Evolutionary conservation across 106 monocot genomes (phyloP), one percentile per base, ranked within the genome.

Genomic region (Platanthera zijinensis): DNA sequence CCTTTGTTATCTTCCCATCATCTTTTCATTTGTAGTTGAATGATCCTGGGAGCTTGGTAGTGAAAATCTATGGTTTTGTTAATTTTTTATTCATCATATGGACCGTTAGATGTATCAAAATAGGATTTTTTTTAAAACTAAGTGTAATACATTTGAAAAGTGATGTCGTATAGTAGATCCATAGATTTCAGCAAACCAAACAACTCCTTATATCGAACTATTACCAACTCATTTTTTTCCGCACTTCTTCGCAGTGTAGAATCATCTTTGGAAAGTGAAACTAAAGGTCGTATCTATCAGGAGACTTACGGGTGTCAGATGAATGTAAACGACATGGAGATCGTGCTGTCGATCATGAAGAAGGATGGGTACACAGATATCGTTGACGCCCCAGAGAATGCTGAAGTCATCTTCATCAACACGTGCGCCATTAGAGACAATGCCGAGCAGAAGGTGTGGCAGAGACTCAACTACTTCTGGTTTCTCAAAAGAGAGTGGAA

Each of bases 261-360:
- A 61, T 82, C 82, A 71, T 67, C 77, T 78, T 77, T 62, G 72
- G 76, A 80, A 78, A 70, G 51, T 3, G 57, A 45, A 45, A 71
- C 75, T 73, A 97, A 86, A 81, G 94, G 97, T 3, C 94, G 94
- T 50, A 87, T 97, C 32, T 97, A 97, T 82, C 97, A 97, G 71
- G 97, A 97, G 75, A 97, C 97, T 56, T 97, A 97, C 83, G 97
- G 97, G 68, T 97, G 97, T 63, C 97, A 97, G 81, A 97, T 97
- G 97, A 97, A 97, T 79, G 81, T 97, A 73, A 97, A 97, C 70
- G 96, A 97, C 80, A 97, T 97, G 97, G 97, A 97, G 72, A 97
- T 97, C 69, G 97, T 97, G 50, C 77, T 97, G 12, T 97, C 97
- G 57, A 97, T 97, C 64, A 97, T 97, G 97, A 89, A 86, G 75